Evolutionary conservation across 768 basidiomycete genomes (phyloP).

Genomic region (Kwoniella heveanensis): DNA sequence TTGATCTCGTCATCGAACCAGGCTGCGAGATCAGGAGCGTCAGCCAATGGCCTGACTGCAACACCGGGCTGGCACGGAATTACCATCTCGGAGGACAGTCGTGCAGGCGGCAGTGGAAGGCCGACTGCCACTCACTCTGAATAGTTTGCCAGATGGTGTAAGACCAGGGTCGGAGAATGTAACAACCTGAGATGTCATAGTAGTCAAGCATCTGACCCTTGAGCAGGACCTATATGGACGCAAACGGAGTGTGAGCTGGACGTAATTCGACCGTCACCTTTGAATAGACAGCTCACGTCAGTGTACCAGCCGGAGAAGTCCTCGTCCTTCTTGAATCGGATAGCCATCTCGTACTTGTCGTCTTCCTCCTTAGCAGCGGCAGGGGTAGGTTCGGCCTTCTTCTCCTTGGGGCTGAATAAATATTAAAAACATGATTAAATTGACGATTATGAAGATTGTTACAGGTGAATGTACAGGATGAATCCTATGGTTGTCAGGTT

Average conservation of each 20-base stretch:
- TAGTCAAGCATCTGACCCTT: slow-evolving; percentile 99
- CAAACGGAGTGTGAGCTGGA: background rate
- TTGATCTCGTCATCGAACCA: slow-evolving; percentile 95
- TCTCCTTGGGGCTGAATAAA: slow-evolving; percentile 29
- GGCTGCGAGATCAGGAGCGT: slow-evolving; percentile 61
- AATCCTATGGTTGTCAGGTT: no score
- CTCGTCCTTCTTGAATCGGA: slow-evolving; percentile 92
- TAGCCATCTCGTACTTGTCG: slow-evolving; percentile 85
- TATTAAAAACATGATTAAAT: no score
- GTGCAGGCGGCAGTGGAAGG: no score
- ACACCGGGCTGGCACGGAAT: no score
- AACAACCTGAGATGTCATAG: slow-evolving; percentile 97
- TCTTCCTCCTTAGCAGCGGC: slow-evolving; percentile 64
- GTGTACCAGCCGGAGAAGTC: slow-evolving; percentile 96
- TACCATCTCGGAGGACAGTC: no score
- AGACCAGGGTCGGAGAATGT: slow-evolving; percentile 97
- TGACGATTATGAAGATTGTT: no score
- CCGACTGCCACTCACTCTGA: slow-evolving; percentile 64
- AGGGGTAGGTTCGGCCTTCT: slow-evolving; percentile 31
- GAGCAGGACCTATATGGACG: slow-evolving; percentile 71
- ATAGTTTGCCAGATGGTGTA: slow-evolving; percentile 97
- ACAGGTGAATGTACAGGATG: no score
- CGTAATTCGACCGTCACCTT: background rate
- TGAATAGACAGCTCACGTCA: slow-evolving; percentile 62
- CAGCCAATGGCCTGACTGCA: no score